Evolutionary conservation across 495 filamentous ascomycete species (phyloP).

Genomic region (Achaetomiella virescens): DNA sequence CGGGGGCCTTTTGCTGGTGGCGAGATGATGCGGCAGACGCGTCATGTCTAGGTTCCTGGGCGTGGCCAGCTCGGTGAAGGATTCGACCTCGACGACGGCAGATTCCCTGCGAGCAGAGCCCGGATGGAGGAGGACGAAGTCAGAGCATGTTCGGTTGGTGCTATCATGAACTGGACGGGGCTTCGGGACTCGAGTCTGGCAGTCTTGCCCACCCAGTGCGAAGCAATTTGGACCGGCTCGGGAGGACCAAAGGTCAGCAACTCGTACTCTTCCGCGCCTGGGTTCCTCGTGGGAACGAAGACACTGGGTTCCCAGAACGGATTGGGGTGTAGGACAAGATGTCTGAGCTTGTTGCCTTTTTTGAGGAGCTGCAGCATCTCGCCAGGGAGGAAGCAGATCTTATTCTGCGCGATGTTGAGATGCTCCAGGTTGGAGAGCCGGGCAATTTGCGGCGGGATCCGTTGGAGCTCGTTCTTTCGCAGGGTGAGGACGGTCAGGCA

Average conservation of each 20-base stretch:
- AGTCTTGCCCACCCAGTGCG: constrained; percentile 11
- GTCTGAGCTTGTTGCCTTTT: constrained; percentile 29
- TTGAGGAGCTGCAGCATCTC: constrained; percentile 59
- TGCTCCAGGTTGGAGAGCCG: constrained; percentile 56
- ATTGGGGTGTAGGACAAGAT: constrained; percentile 42
- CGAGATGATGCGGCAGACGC: neutral
- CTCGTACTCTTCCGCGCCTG: constrained; percentile 10
- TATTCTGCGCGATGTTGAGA: constrained; percentile 66
- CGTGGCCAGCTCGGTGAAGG: constrained; percentile 15
- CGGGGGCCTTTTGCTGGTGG: constrained; percentile 13
- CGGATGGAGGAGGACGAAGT: constrained; percentile 14
- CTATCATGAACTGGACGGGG: constrained; percentile 22
- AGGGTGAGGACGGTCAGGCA: constrained; percentile 64
- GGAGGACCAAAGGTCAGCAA: constrained; percentile 3
- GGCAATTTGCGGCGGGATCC: constrained; percentile 60
- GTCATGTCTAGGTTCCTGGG: constrained; percentile 6
- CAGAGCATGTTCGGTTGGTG: constrained; percentile 2
- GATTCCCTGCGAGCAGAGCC: neutral
- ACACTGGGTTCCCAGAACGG: constrained; percentile 36
- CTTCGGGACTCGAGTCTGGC: constrained; percentile 19
- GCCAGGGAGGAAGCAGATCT: constrained; percentile 61
- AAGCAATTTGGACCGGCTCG: neutral
- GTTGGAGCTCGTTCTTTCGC: constrained; percentile 59
- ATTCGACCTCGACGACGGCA: constrained; percentile 13
- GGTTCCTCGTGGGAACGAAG: neutral